Conservation (phyloP, 2,329 filamentous ascomycete genomes). For the Ceratocystis variospora region DNA sequence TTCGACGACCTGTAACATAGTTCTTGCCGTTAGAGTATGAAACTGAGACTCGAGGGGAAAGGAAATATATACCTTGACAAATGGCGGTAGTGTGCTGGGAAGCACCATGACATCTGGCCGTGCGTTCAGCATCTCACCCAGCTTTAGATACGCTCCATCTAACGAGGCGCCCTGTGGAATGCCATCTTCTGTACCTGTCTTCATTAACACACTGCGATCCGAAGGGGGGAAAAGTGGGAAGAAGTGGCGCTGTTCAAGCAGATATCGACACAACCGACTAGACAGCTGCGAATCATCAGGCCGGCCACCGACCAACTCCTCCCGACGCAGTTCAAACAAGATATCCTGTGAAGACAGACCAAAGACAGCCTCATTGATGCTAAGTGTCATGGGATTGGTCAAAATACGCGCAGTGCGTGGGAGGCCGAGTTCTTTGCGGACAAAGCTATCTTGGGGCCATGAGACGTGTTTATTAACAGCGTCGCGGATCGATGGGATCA, state of each 20-base stretch:
- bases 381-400: constrained; percentile 81
- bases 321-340: constrained; percentile 64
- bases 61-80: constrained; percentile 54
- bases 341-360: constrained; percentile 75
- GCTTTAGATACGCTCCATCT: constrained; percentile 70
- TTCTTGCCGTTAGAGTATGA: constrained; percentile 17
- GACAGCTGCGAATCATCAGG: constrained; percentile 37
- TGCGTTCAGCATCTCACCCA: constrained; percentile 82
- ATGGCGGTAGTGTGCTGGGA: constrained; percentile 71
- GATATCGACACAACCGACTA: constrained; percentile 56
- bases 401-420: constrained; percentile 64
- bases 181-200: constrained; percentile 45
- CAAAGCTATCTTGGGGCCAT: constrained; percentile 57
- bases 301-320: constrained; percentile 39
- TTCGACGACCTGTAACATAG: constrained; percentile 58
- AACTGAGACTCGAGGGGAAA: no score
- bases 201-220: constrained; percentile 52
- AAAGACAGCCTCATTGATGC: constrained; percentile 72
- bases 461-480: constrained; percentile 69
- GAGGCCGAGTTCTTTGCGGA: constrained; percentile 59
- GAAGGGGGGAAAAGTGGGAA: constrained; percentile 77
- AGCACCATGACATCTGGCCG: constrained; percentile 72
- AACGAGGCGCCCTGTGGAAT: constrained; percentile 60
- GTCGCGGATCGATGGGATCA: constrained; percentile 73
- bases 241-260: constrained; percentile 85